Base-by-base conservation (phyloP, 78 protist genomes). In the Dictyostelium brefeldianum region DNA sequence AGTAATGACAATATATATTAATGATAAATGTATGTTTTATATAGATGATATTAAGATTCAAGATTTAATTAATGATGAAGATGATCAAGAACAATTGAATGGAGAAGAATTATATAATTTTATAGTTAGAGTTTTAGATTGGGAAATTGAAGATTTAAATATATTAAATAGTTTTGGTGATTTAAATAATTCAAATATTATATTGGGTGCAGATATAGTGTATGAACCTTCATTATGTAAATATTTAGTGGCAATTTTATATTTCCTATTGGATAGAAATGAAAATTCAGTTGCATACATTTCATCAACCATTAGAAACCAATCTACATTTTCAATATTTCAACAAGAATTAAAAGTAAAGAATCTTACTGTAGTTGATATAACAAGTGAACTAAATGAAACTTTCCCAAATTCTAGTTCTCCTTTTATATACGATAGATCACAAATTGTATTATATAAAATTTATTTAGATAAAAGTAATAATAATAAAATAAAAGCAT, bases 141-240 rank as follows among this genome's bases (percentile, higher is more conserved):
- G 93, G 93, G 93, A 87, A 25, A 78, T 71, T 4, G 56, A 71
- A 17, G 43, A 73, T 56, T 20, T 56, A 56, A 43, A 57, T 25
- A 14, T 25, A 22, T 71, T 47, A 14, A 27, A 81, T 46, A 25
- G 10, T 41, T 47, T 43, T 46, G 17, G 56, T 46, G 51, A 18
- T 31, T 15, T 25, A 25, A 36, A 22, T 43, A 25, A 75, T 10
- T 64, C 85, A 18, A 75, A 87, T 51, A 65, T 87, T 17, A 87
- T 87, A 1, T 46, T 87, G 11, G 93, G 93, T 6, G 93, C 93
- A 12, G 93, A 87, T 77, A 77, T 87, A 47, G 93, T 87, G 3
- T 87, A 87, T 51, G 93, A 87, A 22, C 93, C 93, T 48, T 87
- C 84, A 18, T 27, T 87, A 15, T 56, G 73, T 64, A 41, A 51